phyloP scores from a whole-genome alignment of 805 yeast species.

The Cyberlindnera veronae region DNA sequence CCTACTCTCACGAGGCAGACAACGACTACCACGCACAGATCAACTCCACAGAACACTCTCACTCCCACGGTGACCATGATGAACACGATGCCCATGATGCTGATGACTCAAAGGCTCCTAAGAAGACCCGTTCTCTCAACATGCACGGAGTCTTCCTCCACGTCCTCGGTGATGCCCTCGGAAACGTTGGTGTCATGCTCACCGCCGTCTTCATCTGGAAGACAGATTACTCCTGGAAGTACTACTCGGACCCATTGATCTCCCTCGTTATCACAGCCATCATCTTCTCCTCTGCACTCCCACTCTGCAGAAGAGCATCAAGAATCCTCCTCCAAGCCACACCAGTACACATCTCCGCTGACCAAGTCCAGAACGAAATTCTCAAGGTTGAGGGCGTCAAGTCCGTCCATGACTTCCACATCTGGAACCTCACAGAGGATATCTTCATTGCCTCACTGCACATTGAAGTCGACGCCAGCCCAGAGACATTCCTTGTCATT shows the following conservation, averaged over 20 bases:
- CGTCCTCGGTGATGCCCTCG: conserved; percentile 93
- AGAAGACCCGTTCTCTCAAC: conserved; percentile 63
- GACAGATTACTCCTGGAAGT: conserved; percentile 86
- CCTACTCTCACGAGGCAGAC: conserved; percentile 20
- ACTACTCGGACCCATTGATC: conserved; percentile 79
- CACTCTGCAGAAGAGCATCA: conserved; percentile 81
- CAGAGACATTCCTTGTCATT: conserved; percentile 64
- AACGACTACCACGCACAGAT: conserved; percentile 20
- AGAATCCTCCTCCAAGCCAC: conserved; percentile 90
- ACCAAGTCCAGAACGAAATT: conserved; percentile 67
- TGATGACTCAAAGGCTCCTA: conserved; percentile 1
- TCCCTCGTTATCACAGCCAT: conserved; percentile 83
- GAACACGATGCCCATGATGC: conserved; percentile 6
- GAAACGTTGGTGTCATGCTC: conserved; percentile 87
- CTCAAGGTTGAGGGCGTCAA: conserved; percentile 65
- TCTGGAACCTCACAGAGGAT: conserved; percentile 92
- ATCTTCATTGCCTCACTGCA: conserved; percentile 86
- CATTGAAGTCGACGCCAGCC: conserved; percentile 63
- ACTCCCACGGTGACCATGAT: conserved; percentile 5
- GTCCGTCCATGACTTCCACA: conserved; percentile 91
- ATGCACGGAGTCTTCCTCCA: conserved; percentile 97
- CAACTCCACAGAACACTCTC: conserved; percentile 1
- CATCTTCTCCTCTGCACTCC: conserved; percentile 88
- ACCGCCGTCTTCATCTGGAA: conserved; percentile 94
- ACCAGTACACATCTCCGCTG: conserved; percentile 78